Base-by-base conservation (phyloP, 768 basidiomycete species). In the Mycena chlorophos region DNA sequence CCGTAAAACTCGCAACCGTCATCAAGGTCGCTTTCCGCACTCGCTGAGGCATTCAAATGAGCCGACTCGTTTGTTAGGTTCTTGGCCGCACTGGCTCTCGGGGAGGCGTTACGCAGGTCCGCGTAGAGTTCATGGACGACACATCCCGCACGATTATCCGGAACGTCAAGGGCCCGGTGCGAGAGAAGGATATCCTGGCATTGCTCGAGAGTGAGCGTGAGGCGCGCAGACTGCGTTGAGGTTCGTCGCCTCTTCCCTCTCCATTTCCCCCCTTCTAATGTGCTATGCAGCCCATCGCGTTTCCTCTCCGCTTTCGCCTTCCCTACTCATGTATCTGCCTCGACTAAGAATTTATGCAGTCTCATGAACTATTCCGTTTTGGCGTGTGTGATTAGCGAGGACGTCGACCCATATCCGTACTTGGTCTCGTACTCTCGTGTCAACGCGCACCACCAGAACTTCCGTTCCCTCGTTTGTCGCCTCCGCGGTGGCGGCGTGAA, bases 61-160 rank as follows among this genome's bases (percentile, higher is more conserved):
- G 26, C 51, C 61, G 17, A 55, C 26, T 37, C 12, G 39, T 29
- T 40, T 57, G 57, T 51, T 51, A 97, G 94, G 93, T 98, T 73
- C 88, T 98, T 68, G 97, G 97, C 69, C 88, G 97, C 68, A 99
- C 97, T 71, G 96, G 96, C 60, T 98, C 95, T 66, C 92, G 96
- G 72, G 96, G 96, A 78, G 96, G 96, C 79, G 94, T 98, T 68
- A 98, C 94, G 58, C 95, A 98, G 81, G 95, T 98, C 76, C 93
- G 96, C 64, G 97, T 99, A 64, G 97, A 98, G 72, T 97, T 99
- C 80, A 88, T 98, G 89, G 96, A 98, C 73, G 95, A 98, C 73
- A 85, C 91, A 52, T 85, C 87, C 63, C 90, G 96, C 67, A 89
- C 91, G 63, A 97, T 99, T 75, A 96, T 98, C 75, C 91, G 96